Evolutionary conservation across 257 asterid genomes (phyloP), one percentile per base, ranked within the genome.

Genomic region (Jaltomata sinuosa): DNA sequence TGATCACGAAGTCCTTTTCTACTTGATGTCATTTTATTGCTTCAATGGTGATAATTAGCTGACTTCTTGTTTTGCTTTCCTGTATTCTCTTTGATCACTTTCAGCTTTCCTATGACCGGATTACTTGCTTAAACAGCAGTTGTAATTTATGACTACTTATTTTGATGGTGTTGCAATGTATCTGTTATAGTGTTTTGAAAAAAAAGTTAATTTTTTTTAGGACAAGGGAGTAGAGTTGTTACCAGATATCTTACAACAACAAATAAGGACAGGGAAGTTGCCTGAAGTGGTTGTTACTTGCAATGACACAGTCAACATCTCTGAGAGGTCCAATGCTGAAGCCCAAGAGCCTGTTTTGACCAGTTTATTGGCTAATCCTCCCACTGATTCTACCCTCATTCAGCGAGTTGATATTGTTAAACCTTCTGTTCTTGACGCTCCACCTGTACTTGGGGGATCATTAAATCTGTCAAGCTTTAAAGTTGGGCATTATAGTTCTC

Each of bases 171-270:
- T 49, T 45, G 76, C 40, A 49, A 76, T 76, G 62, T 27, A 67
- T 34, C 1, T 3, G 42, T 77, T 29, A n/a, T 64, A 16, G 21
- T 72, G 52, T 77, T 74, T 18, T 77, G 25, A 77, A 71, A 68
- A 59, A 14, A 21, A 71, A 8, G 27, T 80, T 57, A 9, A 82
- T 19, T 53, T 47, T 87, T 25, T 87, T 88, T 91, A 97, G 99
- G 89, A 84, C 76, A 95, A 91, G 87, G 90, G 99, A 84, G 87
- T 95, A 65, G 96, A 93, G 83, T 86, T 95, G 88, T 88, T 97
- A 88, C 98, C 99, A 7, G 97, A 91, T 59, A 72, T 91, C 81
- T 52, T 91, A 83, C 94, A 91, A 89, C 96, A 92, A 84, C 92
- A 94, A 84, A 77, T 94, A 83, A 95, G 91, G 91, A 57, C 87